Base-by-base conservation (phyloP, 148 eudicot species). In the Arctostaphylos glauca region DNA sequence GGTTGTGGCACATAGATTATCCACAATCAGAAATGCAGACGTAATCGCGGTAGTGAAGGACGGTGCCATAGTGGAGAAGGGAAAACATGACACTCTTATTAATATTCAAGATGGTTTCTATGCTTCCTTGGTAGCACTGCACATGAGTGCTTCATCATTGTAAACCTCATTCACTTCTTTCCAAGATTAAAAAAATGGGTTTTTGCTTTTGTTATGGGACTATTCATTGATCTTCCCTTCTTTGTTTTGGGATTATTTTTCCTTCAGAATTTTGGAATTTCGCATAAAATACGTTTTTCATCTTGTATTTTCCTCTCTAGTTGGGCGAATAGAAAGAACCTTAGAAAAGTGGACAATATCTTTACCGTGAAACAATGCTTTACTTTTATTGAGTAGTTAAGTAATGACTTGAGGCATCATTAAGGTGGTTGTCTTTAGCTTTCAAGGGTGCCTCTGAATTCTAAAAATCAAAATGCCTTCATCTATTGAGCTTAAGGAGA, bases 51-150 rank as follows among this genome's bases (percentile, higher is more conserved):
- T 92, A 48, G 86, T 93, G 9, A 93, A 88, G 58, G 90, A 90
- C 54, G 94, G 97, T 47, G 89, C 78, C 52, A 88, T 93, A 60
- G 97, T 89, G 3, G 97, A 93, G 88, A 87, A 92, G 86, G 97
- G 97, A 41, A 92, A 85, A 41, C 97, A 93, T 77, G 87, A 93
- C 14, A 83, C 84, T 41, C 87, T 93, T 1, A 81, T 93, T 68
- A 89, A 81, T 41, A 87, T 90, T 55, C 85, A 86, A 74, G 91
- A 88, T 82, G 97, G 97, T 3, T 25, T 82, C 38, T 93, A 92
- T 79, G 88, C 97, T 48, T 92, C 94, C 16, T 85, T 93, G 72
- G 92, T 88, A 15, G 84, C 88, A 46, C 89, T 91, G 85, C 94
- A 93, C 78, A 86, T 67, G 79, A 88, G 85, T 56, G 79, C 89